Evolutionary conservation across 495 filamentous ascomycete genomes (phyloP).

Genomic region (Penicillium atrosanguineum): DNA sequence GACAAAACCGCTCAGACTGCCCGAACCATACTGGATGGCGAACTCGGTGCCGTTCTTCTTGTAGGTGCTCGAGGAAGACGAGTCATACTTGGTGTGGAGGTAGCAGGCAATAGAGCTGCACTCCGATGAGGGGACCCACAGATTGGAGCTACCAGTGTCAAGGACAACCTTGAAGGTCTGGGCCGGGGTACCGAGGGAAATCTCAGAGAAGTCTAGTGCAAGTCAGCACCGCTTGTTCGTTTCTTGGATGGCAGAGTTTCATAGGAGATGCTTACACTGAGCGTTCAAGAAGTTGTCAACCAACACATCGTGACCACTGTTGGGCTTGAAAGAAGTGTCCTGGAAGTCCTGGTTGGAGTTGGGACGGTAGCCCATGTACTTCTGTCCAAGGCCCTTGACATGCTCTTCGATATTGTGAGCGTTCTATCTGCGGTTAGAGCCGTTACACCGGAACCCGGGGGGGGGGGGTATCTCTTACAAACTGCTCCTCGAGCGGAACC

Average conservation of each 20-base stretch:
- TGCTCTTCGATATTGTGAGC: constrained; percentile 78
- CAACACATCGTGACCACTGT: constrained; percentile 75
- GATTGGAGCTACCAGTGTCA: constrained; percentile 97
- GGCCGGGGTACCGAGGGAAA: constrained; percentile 85
- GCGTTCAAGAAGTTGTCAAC: constrained; percentile 98
- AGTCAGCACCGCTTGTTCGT: constrained; percentile 17
- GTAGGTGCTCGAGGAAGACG: constrained; percentile 84
- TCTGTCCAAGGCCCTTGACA: constrained; percentile 69
- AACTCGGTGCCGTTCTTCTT: constrained; percentile 90
- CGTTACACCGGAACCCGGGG: background rate
- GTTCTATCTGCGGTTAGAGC: constrained; percentile 50
- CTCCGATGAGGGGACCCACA: constrained; percentile 91
- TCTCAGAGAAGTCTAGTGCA: constrained; percentile 87
- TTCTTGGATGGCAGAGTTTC: background rate
- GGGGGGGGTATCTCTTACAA: constrained; percentile 54
- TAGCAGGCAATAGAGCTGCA: constrained; percentile 98
- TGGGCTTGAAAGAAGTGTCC: constrained; percentile 63
- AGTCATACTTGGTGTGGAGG: constrained; percentile 95
- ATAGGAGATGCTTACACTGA: constrained; percentile 68
- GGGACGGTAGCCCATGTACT: constrained; percentile 85
- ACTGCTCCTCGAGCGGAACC: constrained; percentile 85
- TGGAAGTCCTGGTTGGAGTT: constrained; percentile 70
- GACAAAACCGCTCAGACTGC: constrained; percentile 89
- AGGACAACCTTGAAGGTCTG: constrained; percentile 98
- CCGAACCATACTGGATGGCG: constrained; percentile 94